These are phyloP conservation scores for Trametes cingulata DNA, from an alignment of 768 basidiomycete species.

Conservation along the genomic window DNA sequence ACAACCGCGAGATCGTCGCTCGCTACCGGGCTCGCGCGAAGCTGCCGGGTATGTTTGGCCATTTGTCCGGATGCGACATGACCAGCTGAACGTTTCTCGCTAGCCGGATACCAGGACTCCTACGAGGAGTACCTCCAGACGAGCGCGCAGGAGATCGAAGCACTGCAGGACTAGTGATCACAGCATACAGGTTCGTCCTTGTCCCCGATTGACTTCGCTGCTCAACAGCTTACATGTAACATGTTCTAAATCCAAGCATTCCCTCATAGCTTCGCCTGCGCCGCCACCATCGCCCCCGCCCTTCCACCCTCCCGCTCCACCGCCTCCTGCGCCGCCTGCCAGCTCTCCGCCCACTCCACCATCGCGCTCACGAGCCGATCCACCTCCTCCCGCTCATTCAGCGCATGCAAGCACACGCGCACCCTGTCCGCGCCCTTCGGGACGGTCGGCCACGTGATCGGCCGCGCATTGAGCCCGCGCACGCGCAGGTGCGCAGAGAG, in stretches of 20 bases:
- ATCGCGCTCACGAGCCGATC: slow-evolving; percentile 43
- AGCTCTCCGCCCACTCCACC: slow-evolving; percentile 29
- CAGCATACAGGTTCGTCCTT: neutral
- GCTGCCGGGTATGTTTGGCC: slow-evolving; percentile 45
- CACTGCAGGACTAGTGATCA: slow-evolving; percentile 56
- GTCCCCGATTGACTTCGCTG: neutral
- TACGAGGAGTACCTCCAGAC: slow-evolving; percentile 58
- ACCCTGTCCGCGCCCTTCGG: slow-evolving; percentile 85
- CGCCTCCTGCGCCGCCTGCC: slow-evolving; percentile 13
- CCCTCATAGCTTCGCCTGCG: slow-evolving; percentile 23
- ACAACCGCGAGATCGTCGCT: slow-evolving; percentile 72
- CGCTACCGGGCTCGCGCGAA: slow-evolving; percentile 58
- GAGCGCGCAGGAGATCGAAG: slow-evolving; percentile 62
- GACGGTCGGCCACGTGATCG: slow-evolving; percentile 88
- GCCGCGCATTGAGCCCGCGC: slow-evolving; percentile 62
- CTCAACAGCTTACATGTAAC: neutral
- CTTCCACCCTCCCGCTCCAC: neutral
- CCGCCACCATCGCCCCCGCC: neutral
- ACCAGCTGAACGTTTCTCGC: neutral
- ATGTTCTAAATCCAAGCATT: too few relatives aligned
- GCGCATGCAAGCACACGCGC: slow-evolving; percentile 85
- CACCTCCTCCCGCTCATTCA: slow-evolving; percentile 66
- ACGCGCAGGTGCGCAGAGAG: slow-evolving; percentile 66
- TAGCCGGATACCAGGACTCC: slow-evolving; percentile 61
- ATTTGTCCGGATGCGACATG: neutral